Evolutionary conservation across 2,329 filamentous ascomycete genomes (phyloP), one percentile per base, ranked within the genome.

Genomic region (Aspergillus udagawae): DNA sequence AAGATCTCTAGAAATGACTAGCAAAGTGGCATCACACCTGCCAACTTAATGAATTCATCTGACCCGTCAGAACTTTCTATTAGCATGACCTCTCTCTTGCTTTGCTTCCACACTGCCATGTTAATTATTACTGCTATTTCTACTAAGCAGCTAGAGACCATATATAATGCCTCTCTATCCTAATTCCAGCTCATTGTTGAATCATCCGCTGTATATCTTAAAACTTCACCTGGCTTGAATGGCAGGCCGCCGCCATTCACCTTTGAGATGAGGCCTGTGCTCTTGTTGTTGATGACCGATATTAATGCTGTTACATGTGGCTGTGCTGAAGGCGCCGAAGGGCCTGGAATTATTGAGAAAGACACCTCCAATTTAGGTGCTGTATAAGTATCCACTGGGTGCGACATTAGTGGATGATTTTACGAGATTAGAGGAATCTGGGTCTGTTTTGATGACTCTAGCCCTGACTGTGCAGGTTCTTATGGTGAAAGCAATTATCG

Each of bases 201-300:
- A 27, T 56, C 59, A 42, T 44, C 51, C 4, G 7, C 23, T 20
- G 6, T 52, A 21, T 48, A 51, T 10, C 42, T 60, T 4, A 49
- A 56, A 14, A 20, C 53, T 1, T 50, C 51, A 4, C 53, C 35
- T 5, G 54, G n/a, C n/a, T 32, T 53, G 17, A 28, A 60, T 38
- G 56, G 56, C 3, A 25, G 51, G 8, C 59, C 56, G n/a, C 59
- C 56, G 10, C 53, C 53, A 6, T 60, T 60, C 14, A 60, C 59
- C 0, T 60, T 59, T 28, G 59, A 54, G 17, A 53, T 54, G 4
- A 51, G 54, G 2, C 51, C 49, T 20, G 56, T 53, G 1, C 10
- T 56, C 6, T 51, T 56, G 4, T 44, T 60, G 2, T 58, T 50
- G 20, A 49, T 57, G 23, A 56, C 56, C 2, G 51, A 50, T 1